Evolutionary conservation across 257 asterid genomes (phyloP), one percentile per base, ranked within the genome.

Genomic region (Gentiana straminea): DNA sequence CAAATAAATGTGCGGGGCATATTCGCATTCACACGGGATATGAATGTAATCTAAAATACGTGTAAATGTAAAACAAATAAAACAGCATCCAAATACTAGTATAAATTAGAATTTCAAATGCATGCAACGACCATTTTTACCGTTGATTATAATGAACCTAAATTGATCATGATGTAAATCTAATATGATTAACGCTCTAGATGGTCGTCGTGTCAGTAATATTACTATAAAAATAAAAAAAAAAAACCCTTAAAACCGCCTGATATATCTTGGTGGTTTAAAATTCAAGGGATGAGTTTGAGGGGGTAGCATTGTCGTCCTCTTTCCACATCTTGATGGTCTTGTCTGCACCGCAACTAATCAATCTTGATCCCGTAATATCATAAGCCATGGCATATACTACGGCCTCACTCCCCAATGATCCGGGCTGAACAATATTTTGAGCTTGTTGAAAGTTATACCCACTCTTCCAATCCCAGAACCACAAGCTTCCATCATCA

Each of bases 251-350:
- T 77, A 92, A 73, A 88, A 92, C 8, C 99, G 77, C 4, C 97
- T 80, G 33, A 88, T 77, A 62, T 85, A 95, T 76, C 71, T 88
- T 37, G 97, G 99, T n/a, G 95, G 99, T 81, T 81, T 92, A 63
- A 88, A 92, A 72, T 85, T 78, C 54, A 92, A 75, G 55, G 97
- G 97, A 73, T 88, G 95, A 41, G 95, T 75, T 76, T 92, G 94
- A 1, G 95, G 24, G 91, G 33, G 99, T 80, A 2, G 99, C 97
- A 9, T 38, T 68, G n/a, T 81, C 93, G 36, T 92, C 97, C 71
- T 92, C 95, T 75, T 80, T 92, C 98, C 98, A 92, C 98, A 88
- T 84, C 81, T 90, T 90, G 66, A 90, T 84, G 12, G 96, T 90
- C 75, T 90, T 90, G 75, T 85, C 99, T 0, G 97, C 95, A 76